A percentile compares a stretch with the other conserved stretches of the same genome.
Conservation (phyloP, 2,329 filamentous ascomycete species). For the Teratosphaeria zuluensis region DNA sequence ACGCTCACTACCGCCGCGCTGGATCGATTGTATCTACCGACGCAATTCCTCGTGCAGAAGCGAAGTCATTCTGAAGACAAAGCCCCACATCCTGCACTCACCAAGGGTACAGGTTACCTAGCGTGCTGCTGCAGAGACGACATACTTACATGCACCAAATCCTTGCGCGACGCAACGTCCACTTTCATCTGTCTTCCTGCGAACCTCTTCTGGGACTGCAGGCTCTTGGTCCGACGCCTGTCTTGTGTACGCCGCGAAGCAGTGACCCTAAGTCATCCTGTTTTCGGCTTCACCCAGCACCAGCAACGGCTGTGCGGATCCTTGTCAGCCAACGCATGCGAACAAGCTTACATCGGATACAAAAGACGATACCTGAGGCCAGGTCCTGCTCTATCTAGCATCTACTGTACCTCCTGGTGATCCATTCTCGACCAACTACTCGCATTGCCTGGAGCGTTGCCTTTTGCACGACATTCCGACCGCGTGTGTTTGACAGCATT, state of each 20-base stretch:
- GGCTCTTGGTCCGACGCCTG: background rate
- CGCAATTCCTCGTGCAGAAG: background rate
- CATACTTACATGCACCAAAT: background rate
- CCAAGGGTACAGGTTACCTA: background rate
- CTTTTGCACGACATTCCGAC: background rate
- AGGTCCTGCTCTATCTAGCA: background rate
- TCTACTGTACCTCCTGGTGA: background rate
- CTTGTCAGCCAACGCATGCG: constrained; percentile 3
- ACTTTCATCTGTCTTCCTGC: background rate
- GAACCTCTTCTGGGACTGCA: background rate
- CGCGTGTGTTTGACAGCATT: constrained; percentile 2
- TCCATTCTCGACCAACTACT: background rate
- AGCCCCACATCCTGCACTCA: background rate
- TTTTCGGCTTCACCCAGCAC: constrained; percentile 2
- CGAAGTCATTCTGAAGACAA: background rate
- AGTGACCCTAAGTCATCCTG: background rate
- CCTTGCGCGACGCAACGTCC: background rate
- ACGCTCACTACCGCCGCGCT: background rate
- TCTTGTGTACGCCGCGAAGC: background rate
- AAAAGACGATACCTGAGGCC: background rate
- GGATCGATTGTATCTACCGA: background rate
- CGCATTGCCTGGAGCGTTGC: background rate
- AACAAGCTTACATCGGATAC: background rate
- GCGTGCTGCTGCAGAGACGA: background rate
- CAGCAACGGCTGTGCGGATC: background rate